Base-by-base conservation (phyloP, 2,329 filamentous ascomycete species). In the Didymella segeticola region DNA sequence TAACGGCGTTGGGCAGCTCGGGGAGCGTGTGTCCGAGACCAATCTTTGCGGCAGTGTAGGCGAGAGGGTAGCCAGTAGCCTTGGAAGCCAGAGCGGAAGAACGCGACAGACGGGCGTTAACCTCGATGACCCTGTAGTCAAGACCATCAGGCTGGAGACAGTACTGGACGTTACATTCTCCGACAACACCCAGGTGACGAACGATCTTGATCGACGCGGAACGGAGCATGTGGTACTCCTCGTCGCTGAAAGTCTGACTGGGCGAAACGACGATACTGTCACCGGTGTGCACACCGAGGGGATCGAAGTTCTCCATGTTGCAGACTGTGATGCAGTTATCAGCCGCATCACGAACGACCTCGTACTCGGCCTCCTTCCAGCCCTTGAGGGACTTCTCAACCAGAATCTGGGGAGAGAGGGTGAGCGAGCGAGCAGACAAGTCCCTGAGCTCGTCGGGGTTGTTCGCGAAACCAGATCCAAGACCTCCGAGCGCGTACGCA, bases 261-360 rank as follows among this genome's bases (percentile, higher is more conserved):
- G 95, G 95, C 33, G 95, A 95, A 56, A 98, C 93, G 60, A 99
- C 95, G 69, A 99, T 99, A 68, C 93, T 97, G 82, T 99, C 95
- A 79, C 95, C 95, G 39, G 95, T 99, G 79, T 99, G 95, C 50
- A 96, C 96, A 71, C 95, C 95, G 30, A 99, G 86, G 62, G 95
- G 95, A 72, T 98, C 95, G 69, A 98, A 98, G 83, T 98, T 98
- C 78, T 96, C 91, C 91, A 96, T 96, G 81, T 96, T 98, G 83
- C 93, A 98, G 66, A 98, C 93, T 3, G 93, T 98, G 71, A 98
- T 98, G 76, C 95, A 98, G 85, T 99, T 99, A 84, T 98, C 96
- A 76, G 90, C 88, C 47, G 91, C 93, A 77, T 99, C 95, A 68
- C 95, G 90, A 59, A 98, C 95, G 53, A 98, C 95, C 78, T 98